Base-by-base conservation (phyloP, 164 flowering plant genomes). In the Vitis amurensis region DNA sequence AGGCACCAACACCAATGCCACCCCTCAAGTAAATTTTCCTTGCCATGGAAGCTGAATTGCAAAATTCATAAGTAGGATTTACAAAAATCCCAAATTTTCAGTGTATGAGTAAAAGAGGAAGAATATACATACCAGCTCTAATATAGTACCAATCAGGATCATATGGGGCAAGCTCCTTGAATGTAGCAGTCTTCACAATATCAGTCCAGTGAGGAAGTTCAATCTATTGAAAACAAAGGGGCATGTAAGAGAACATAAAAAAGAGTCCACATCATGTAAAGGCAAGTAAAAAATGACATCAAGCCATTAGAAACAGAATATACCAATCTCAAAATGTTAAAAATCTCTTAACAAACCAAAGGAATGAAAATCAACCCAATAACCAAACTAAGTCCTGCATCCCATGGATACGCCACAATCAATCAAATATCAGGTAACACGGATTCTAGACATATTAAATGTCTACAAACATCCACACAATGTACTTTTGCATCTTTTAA, bases 161-260 rank as follows among this genome's bases (percentile, higher is more conserved):
- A 76, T 88, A 82, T 0, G 90, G 92, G 29, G 92, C 86, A 65
- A 87, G 90, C 63, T 88, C 92, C 78, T 87, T 88, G 64, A 81
- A 77, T 3, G 66, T 78, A 4, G 78, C 89, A 12, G 92, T 88
- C 82, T 88, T 88, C 70, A 87, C 92, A 63, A 88, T 85, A 61
- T 88, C 92, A 50, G 88, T 85, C 92, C 90, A 88, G 13, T 80
- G 77, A 1, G 92, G 92, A 15, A 88, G 86, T 79, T 88, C 93
- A 67, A 85, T 75, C 89, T 88, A 57, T 55, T 30, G 8, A 71
- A 51, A 76, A 23, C 27, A 23, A 37, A 37, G 44, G 44, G 44
- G 44, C 44, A 37, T 37, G 44, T 37, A 37, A 37, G 44, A 37
- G 44, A 23, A 23, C 27, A 23, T 23, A 23, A 23, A 23, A 23